These are phyloP conservation scores for Pseudogymnoascus sp. DNA, from an alignment of 2,329 filamentous ascomycete species.

Conservation along the genomic window DNA sequence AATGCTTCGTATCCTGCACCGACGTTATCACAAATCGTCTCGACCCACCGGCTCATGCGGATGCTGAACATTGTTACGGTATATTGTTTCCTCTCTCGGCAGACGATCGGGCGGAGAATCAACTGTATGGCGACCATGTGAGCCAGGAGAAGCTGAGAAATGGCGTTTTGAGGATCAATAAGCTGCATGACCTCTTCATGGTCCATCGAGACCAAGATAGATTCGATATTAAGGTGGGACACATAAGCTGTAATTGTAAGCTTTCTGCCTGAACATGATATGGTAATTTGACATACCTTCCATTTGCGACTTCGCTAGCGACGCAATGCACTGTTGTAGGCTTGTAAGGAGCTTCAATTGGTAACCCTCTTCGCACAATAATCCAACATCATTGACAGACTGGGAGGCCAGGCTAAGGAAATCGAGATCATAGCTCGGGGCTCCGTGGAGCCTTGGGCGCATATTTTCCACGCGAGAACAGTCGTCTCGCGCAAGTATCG, in stretches of 20 bases:
- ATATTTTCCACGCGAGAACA: constrained; percentile 5
- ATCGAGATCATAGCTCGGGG: background rate
- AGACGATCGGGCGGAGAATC: background rate
- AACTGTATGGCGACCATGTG: background rate
- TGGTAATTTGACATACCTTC: background rate
- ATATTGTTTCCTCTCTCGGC: constrained; percentile 14
- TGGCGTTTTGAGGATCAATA: constrained; percentile 10
- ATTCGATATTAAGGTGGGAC: constrained; percentile 6
- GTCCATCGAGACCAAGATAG: constrained; percentile 1
- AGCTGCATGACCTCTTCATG: constrained; percentile 3
- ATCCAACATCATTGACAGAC: background rate
- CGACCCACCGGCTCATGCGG: constrained; percentile 15
- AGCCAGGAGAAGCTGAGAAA: constrained; percentile 2
- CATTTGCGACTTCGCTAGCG: background rate
- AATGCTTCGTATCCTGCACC: background rate
- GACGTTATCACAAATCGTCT: constrained; percentile 8
- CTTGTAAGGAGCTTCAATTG: background rate
- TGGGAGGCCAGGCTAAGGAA: background rate
- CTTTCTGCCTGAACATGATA: background rate
- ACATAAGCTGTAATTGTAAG: background rate
- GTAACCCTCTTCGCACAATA: background rate
- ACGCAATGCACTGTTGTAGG: background rate
- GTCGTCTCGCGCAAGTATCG: background rate
- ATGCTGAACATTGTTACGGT: constrained; percentile 15
- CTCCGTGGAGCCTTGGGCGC: background rate